Evolutionary conservation across 2,329 filamentous ascomycete species (phyloP).

Genomic region (Monilinia fructicola): DNA sequence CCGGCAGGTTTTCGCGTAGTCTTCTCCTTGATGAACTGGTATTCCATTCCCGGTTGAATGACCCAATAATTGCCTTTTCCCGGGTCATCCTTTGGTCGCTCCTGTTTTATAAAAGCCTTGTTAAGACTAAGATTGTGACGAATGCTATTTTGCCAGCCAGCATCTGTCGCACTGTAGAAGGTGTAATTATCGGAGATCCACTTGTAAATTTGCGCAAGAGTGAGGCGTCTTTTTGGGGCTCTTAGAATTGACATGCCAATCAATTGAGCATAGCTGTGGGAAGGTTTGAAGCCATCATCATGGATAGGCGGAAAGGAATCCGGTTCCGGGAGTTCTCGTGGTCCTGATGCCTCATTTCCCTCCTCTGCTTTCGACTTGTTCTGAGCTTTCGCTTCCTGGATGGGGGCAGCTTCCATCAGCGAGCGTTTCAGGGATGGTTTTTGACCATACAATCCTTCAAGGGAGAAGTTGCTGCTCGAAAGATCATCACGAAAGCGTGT

Average conservation of each 20-base stretch:
- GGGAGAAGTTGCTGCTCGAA: slow-evolving; percentile 46
- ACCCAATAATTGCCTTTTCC: slow-evolving; percentile 98
- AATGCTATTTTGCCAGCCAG: slow-evolving; percentile 99
- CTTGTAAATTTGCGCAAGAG: slow-evolving; percentile 94
- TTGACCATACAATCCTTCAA: slow-evolving; percentile 52
- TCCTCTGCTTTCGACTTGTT: slow-evolving; percentile 58
- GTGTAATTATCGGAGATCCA: slow-evolving; percentile 97
- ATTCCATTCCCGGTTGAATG: slow-evolving; percentile 86
- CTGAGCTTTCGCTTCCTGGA: slow-evolving; percentile 69
- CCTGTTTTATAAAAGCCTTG: slow-evolving; percentile 94
- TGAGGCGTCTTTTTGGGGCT: slow-evolving; percentile 78
- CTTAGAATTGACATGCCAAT: slow-evolving; percentile 97
- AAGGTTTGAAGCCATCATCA: slow-evolving; percentile 86
- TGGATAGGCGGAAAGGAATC: slow-evolving; percentile 74
- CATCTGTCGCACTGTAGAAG: slow-evolving; percentile 81
- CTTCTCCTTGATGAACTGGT: slow-evolving; percentile 87
- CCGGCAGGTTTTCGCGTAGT: slow-evolving; percentile 58
- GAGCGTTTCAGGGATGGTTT: slow-evolving; percentile 59
- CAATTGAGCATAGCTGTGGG: slow-evolving; percentile 89
- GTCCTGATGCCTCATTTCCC: slow-evolving; percentile 48
- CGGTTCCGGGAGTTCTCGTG: slow-evolving; percentile 41
- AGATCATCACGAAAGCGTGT: slow-evolving; percentile 39
- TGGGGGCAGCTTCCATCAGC: slow-evolving; percentile 70
- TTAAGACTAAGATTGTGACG: slow-evolving; percentile 96
- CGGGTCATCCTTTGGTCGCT: slow-evolving; percentile 93